phyloP scores from a whole-genome alignment of 768 basidiomycete genomes.

The Epithele typhae region DNA sequence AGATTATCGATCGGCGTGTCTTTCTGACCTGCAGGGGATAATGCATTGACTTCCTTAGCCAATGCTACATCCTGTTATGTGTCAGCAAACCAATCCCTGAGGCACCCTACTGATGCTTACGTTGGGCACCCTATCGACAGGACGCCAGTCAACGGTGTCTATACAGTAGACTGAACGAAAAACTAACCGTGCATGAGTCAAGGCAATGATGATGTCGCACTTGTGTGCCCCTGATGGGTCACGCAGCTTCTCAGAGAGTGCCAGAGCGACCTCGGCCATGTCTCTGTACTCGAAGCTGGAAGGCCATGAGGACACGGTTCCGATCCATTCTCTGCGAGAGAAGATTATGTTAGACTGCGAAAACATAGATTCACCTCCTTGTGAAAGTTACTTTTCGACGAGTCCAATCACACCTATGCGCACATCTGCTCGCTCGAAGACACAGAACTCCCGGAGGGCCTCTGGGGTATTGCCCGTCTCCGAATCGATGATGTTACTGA shows the following conservation, averaged over 20 bases:
- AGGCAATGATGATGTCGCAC: slow-evolving; percentile 80
- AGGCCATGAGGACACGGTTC: slow-evolving; percentile 85
- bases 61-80: slow-evolving; percentile 59
- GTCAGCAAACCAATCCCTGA: neutral
- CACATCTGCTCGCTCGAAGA: slow-evolving; percentile 67
- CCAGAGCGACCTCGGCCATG: slow-evolving; percentile 69
- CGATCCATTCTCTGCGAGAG: slow-evolving; percentile 74
- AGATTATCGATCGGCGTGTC: slow-evolving; percentile 36
- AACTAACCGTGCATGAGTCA: slow-evolving; percentile 75
- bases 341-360: neutral
- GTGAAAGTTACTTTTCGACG: slow-evolving; percentile 78
- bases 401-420: slow-evolving; percentile 82
- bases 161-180: no score
- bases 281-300: slow-evolving; percentile 68
- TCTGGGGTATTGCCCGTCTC: slow-evolving; percentile 60
- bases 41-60: slow-evolving; percentile 61
- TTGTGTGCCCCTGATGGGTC: slow-evolving; percentile 62
- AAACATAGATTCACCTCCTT: no score
- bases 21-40: slow-evolving; percentile 51
- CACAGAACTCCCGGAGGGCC: slow-evolving; percentile 52
- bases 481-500: slow-evolving; percentile 82
- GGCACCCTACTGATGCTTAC: slow-evolving; percentile 18
- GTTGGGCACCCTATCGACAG: slow-evolving; percentile 33
- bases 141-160: no score
- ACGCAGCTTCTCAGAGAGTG: slow-evolving; percentile 69